phyloP scores from a whole-genome alignment of 352 stramenopile genomes.

The Globisporangium apiculatum region DNA sequence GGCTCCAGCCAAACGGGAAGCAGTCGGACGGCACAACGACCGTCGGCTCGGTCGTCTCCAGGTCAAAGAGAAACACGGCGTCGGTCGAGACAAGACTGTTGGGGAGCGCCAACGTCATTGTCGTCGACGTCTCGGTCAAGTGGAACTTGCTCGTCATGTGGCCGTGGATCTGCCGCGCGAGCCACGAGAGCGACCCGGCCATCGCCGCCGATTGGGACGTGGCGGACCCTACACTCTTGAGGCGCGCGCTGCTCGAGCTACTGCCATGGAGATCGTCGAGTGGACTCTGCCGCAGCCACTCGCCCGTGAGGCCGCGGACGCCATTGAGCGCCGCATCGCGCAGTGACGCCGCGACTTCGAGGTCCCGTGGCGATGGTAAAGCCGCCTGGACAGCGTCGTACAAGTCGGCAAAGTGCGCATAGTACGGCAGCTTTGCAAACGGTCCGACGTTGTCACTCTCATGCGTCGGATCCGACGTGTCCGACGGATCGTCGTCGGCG shows the following conservation, averaged over 20 bases:
- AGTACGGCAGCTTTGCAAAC: slow-evolving; percentile 33
- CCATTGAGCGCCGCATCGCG: slow-evolving; percentile 33
- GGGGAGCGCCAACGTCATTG: slow-evolving; percentile 45
- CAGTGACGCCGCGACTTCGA: slow-evolving; percentile 34
- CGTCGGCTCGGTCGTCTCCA: slow-evolving; percentile 36
- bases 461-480: neutral
- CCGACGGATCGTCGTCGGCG: slow-evolving; percentile 29
- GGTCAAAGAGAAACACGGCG: slow-evolving; percentile 39
- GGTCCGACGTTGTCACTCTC: slow-evolving; percentile 25
- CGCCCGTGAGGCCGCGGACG: slow-evolving; percentile 32
- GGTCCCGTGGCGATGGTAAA: slow-evolving; percentile 30
- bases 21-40: slow-evolving; percentile 42
- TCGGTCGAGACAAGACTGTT: slow-evolving; percentile 53
- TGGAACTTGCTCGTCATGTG: slow-evolving; percentile 48
- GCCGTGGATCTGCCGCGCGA: slow-evolving; percentile 42
- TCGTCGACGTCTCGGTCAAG: slow-evolving; percentile 51
- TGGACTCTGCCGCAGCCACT: slow-evolving; percentile 38
- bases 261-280: slow-evolving; percentile 22
- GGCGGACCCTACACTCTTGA: slow-evolving; percentile 4
- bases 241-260: slow-evolving; percentile 17
- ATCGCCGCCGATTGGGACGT: slow-evolving; percentile 12
- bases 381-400: slow-evolving; percentile 35
- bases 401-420: slow-evolving; percentile 40
- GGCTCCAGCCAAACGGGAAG: slow-evolving; percentile 49
- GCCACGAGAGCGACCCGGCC: slow-evolving; percentile 32